Conservation (phyloP, 805 yeast species). For the Sugiyamaella smithiae region DNA sequence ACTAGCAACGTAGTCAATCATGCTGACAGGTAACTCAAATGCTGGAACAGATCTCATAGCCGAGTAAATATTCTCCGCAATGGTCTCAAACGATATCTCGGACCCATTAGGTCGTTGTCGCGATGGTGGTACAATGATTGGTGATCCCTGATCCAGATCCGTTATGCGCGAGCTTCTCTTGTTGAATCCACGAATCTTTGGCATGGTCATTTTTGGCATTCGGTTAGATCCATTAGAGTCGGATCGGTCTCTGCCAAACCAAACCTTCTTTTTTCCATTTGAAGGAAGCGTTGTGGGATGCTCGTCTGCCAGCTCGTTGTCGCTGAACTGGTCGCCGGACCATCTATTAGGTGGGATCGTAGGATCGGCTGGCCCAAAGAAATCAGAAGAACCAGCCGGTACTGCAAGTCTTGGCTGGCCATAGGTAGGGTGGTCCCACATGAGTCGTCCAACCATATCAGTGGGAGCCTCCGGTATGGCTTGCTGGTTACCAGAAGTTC, state of each 20-base stretch:
- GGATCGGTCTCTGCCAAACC: no score
- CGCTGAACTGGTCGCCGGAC: neutral
- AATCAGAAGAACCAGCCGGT: neutral
- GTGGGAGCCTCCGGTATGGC: neutral
- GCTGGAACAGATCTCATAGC: neutral
- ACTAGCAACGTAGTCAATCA: neutral
- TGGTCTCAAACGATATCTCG: neutral
- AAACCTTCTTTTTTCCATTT: neutral
- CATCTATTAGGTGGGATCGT: neutral
- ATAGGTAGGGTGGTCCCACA: slow-evolving; percentile 6
- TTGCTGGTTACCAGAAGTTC: slow-evolving; percentile 3
- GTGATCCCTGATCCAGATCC: neutral
- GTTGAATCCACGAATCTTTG: neutral
- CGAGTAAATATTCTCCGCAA: neutral
- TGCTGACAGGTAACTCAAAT: neutral
- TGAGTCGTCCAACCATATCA: slow-evolving; percentile 7
- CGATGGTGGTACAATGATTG: neutral
- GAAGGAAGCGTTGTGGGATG: neutral
- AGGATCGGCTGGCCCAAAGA: neutral
- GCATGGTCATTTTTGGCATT: neutral
- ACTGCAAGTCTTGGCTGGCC: neutral
- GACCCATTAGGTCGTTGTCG: neutral
- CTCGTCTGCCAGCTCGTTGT: neutral
- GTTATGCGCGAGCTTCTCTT: neutral
- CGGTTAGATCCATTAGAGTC: neutral